A percentile compares a stretch with the other conserved stretches of the same genome.
Evolutionary conservation across 148 eudicot genomes (phyloP).

Genomic region (Gaultheria prostrata): DNA sequence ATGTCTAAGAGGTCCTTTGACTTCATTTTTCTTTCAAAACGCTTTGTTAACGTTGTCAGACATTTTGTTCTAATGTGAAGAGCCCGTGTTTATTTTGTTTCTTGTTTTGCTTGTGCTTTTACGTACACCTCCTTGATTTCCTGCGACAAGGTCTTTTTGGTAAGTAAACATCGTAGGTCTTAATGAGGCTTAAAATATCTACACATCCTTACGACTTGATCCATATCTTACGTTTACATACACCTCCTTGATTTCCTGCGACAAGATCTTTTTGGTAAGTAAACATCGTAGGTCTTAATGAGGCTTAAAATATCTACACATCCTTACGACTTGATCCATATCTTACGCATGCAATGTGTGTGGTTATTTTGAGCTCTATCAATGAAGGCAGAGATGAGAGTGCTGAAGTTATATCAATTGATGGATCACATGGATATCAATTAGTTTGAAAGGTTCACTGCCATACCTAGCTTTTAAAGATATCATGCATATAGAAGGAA

Average conservation of each 20-base stretch:
- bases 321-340: not conserved
- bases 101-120: not conserved
- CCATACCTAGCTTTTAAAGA: not conserved
- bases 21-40: not conserved
- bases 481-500: not conserved
- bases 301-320: not conserved
- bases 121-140: not conserved
- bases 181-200: not conserved
- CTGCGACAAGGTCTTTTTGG: not conserved
- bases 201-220: not conserved
- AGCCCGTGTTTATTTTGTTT: not conserved
- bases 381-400: slow-evolving; percentile 1
- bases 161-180: not conserved
- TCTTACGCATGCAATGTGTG: not conserved
- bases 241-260: not conserved
- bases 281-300: not conserved
- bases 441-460: not conserved
- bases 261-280: not conserved
- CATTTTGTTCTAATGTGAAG: not conserved
- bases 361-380: not conserved
- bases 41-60: not conserved
- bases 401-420: not conserved
- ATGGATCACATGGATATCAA: not conserved
- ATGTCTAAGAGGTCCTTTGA: not conserved
- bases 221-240: not conserved